Percentiles rank a stretch among this genome's conserved stretches.
phyloP scores from a whole-genome alignment of 345 rosid species.

The Theobroma cacao region DNA sequence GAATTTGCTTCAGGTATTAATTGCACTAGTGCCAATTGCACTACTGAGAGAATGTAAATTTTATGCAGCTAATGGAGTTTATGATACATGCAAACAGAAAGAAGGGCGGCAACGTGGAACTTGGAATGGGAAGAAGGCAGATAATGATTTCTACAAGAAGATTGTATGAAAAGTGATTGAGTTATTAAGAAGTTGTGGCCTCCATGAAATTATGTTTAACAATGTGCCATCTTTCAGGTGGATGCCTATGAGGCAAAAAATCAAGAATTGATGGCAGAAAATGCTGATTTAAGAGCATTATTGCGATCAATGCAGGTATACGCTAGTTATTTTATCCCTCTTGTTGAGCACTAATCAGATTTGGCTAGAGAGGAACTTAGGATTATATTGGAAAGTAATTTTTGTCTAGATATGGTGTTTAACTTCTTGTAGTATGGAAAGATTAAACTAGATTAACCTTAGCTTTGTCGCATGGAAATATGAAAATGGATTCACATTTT shows the following conservation, averaged over 20 bases:
- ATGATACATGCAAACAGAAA: constrained; percentile 52
- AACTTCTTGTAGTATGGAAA: background rate
- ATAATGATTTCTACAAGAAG: constrained; percentile 89
- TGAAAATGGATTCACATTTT: background rate
- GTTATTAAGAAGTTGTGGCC: constrained; percentile 3
- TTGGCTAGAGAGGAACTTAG: background rate
- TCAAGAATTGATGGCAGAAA: constrained; percentile 88
- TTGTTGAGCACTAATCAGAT: too few species aligned
- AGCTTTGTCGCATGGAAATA: background rate
- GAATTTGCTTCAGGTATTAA: constrained; percentile 89
- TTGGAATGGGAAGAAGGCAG: constrained; percentile 98
- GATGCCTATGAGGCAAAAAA: constrained; percentile 94
- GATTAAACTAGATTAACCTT: constrained; percentile 3
- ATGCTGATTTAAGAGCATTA: constrained; percentile 81
- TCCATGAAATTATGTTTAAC: constrained; percentile 11
- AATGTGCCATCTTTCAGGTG: constrained; percentile 44
- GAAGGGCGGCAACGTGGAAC: constrained; percentile 99
- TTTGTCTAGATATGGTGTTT: background rate
- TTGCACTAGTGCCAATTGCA: background rate
- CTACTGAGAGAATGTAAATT: background rate
- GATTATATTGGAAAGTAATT: background rate
- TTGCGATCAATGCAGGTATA: constrained; percentile 89
- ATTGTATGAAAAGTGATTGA: constrained; percentile 51
- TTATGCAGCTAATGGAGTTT: constrained; percentile 7
- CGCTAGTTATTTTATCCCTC: background rate